phyloP scores from a whole-genome alignment of 331 rosid species.

The Cucumis variabilis region DNA sequence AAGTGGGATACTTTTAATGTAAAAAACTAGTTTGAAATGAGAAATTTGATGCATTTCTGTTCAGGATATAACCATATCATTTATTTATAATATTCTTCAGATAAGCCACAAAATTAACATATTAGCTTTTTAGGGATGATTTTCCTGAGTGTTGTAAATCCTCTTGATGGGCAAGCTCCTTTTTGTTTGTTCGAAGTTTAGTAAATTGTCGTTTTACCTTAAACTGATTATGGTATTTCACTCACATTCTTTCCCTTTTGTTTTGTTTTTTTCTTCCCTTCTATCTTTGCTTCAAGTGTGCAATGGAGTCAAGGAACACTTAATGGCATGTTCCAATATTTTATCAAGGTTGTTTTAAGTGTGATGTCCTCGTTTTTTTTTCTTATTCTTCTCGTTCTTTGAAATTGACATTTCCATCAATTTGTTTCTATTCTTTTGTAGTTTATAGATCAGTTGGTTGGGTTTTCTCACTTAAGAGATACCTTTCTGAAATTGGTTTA shows the following conservation, averaged over 20 bases:
- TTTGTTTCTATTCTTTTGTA: neutral
- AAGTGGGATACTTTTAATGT: constrained; percentile 89
- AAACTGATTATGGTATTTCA: neutral
- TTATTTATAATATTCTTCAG: constrained; percentile 44
- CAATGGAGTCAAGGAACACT: constrained; percentile 81
- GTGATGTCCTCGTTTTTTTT: neutral
- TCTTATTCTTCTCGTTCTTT: neutral
- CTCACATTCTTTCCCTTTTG: neutral
- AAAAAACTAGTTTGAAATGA: constrained; percentile 40
- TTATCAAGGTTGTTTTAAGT: constrained; percentile 73
- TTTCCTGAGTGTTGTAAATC: constrained; percentile 92
- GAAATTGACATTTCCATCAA: neutral
- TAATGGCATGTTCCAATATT: constrained; percentile 89
- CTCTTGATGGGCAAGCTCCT: constrained; percentile 70
- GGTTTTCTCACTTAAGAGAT: neutral
- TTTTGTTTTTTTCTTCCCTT: neutral
- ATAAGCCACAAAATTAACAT: constrained; percentile 81
- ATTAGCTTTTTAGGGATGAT: constrained; percentile 76
- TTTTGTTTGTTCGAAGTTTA: constrained; percentile 3
- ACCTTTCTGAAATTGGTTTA: constrained; percentile 45
- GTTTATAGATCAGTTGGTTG: neutral
- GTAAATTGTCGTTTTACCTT: constrained; percentile 2
- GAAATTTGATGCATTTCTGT: neutral
- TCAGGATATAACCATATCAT: constrained; percentile 31
- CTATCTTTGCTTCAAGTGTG: constrained; percentile 55